phyloP scores from a whole-genome alignment of 192 early-diverging fungal genomes.

The Rhizophlyctis rosea region DNA sequence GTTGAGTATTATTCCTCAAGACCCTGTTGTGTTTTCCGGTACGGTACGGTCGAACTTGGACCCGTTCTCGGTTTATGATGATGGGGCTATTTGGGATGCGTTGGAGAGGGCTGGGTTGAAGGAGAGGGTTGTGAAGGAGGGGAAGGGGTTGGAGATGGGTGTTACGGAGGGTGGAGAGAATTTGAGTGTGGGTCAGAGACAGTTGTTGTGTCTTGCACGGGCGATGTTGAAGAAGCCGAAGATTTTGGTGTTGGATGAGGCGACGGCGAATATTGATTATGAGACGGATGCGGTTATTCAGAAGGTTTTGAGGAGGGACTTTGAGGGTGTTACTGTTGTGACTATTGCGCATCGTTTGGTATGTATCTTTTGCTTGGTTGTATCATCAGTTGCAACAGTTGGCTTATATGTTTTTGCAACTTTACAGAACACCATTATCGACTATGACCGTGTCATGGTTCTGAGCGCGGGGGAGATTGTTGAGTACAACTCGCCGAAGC shows the following conservation, averaged over 20 bases:
- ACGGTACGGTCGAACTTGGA: conserved; percentile 64
- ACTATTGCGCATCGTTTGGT: conserved; percentile 30
- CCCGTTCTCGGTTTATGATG: conserved; percentile 44
- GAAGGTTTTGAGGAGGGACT: conserved; percentile 49
- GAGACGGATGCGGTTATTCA: conserved; percentile 80
- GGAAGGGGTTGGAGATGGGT: conserved; percentile 54
- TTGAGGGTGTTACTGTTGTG: conserved; percentile 23
- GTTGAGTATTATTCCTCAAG: conserved; percentile 43
- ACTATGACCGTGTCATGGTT: conserved; percentile 50
- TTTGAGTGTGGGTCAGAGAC: conserved; percentile 73
- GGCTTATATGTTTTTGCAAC: conserved; percentile 52
- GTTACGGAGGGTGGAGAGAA: conserved; percentile 79
- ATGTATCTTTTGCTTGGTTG: conserved; percentile 19
- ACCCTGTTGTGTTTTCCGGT: conserved; percentile 46
- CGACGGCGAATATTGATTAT: conserved; percentile 61
- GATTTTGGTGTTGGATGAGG: conserved; percentile 54
- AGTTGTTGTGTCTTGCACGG: conserved; percentile 51
- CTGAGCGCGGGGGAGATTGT: conserved; percentile 40
- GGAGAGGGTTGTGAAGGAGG: not conserved
- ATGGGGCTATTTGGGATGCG: conserved; percentile 42
- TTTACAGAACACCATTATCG: conserved; percentile 58
- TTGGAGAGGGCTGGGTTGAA: conserved; percentile 37
- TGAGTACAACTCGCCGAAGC: conserved; percentile 53
- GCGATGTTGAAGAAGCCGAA: conserved; percentile 43
- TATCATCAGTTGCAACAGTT: not conserved